Percentiles rank a stretch among this genome's conserved stretches.
Conservation (phyloP, 2,329 filamentous ascomycete genomes). For the Fusarium citri region DNA sequence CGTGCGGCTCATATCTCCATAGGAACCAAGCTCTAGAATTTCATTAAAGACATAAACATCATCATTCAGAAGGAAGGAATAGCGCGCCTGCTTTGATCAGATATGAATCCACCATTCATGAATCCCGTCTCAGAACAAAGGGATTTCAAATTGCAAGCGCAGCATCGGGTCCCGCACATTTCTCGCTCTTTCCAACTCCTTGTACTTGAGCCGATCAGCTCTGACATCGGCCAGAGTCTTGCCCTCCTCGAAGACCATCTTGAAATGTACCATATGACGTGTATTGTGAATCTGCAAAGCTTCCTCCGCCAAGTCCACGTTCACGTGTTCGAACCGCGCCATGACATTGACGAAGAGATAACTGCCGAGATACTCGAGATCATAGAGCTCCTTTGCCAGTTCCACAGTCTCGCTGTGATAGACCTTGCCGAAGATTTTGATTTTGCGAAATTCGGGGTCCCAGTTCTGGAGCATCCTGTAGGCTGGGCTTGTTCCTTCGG, state of each 20-base stretch:
- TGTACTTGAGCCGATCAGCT: not conserved
- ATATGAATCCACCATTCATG: too few species aligned
- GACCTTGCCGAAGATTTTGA: not conserved
- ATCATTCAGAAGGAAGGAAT: too few species aligned
- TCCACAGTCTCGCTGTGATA: too few species aligned
- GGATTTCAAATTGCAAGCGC: too few species aligned
- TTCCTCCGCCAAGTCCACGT: not conserved
- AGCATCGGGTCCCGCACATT: too few species aligned
- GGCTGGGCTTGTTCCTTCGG: not conserved
- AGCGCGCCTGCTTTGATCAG: too few species aligned
- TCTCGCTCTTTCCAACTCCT: not conserved
- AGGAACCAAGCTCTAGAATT: too few species aligned
- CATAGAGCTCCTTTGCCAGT: not conserved
- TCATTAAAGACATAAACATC: too few species aligned
- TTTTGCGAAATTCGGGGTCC: not conserved
- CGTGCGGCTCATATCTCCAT: too few species aligned
- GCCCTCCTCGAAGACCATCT: not conserved
- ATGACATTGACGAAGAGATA: not conserved
- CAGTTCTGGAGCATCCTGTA: not conserved
- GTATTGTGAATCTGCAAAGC: too few species aligned
- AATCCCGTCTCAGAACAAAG: too few species aligned
- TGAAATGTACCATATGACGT: too few species aligned
- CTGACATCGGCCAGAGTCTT: not conserved
- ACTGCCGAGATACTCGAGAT: not conserved
- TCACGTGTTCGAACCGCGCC: not conserved